phyloP scores from a whole-genome alignment of 2,329 filamentous ascomycete genomes.

The Ramularia endophylla region DNA sequence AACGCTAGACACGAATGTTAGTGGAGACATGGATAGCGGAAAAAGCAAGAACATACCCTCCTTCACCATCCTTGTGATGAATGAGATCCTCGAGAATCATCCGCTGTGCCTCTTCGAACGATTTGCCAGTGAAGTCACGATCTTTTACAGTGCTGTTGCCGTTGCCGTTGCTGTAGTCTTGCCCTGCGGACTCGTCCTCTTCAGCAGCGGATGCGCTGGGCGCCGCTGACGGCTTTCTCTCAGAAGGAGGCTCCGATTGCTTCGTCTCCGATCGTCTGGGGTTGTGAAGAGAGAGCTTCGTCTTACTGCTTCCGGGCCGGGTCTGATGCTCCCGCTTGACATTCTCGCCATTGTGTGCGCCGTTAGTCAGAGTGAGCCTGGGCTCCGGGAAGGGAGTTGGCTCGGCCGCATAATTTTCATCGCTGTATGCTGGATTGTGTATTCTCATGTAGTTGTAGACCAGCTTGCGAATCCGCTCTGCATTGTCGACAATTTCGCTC shows the following conservation, averaged over 20 bases:
- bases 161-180: conserved; percentile 11
- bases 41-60: conserved; percentile 46
- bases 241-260: conserved; percentile 24
- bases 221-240: conserved; percentile 26
- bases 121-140: conserved; percentile 61
- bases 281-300: conserved; percentile 9
- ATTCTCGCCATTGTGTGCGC: conserved; percentile 12
- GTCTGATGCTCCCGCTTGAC: conserved; percentile 21
- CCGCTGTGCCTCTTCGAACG: conserved; percentile 79
- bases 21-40: background rate
- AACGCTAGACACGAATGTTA: conserved; percentile 40
- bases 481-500: conserved; percentile 71
- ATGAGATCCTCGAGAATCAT: conserved; percentile 74
- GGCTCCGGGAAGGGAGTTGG: conserved; percentile 64
- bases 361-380: conserved; percentile 9
- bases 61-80: conserved; percentile 51
- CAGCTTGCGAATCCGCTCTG: conserved; percentile 79
- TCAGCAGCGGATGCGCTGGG: conserved; percentile 20
- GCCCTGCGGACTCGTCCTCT: conserved; percentile 13
- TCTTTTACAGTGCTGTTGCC: conserved; percentile 5
- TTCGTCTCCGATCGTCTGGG: conserved; percentile 11
- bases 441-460: conserved; percentile 84
- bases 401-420: conserved; percentile 61
- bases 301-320: conserved; percentile 14
- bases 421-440: conserved; percentile 74